Percentiles rank a stretch among this genome's conserved stretches.
These are phyloP conservation scores for Eugenia klotzschiana DNA, from an alignment of 441 rosid species.

Conservation along the genomic window DNA sequence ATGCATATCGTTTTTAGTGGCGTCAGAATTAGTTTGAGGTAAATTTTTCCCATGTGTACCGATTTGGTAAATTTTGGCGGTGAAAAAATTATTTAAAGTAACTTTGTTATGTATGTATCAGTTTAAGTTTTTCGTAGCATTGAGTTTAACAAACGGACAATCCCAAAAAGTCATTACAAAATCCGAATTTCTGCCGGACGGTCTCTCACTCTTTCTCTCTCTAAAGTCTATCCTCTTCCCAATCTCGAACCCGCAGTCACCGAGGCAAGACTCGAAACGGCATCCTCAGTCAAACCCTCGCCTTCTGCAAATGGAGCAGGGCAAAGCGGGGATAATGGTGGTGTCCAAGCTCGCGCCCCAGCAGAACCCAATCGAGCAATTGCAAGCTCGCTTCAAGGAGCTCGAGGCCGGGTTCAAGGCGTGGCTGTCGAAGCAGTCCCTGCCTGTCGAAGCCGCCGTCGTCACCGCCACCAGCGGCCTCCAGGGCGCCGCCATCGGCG, in stretches of 20 bases:
- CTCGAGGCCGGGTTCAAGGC: conserved; percentile 47
- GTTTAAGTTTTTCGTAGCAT: no score
- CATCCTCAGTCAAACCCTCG: background rate
- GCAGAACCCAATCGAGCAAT: conserved; percentile 41
- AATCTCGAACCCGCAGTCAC: background rate
- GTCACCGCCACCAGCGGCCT: conserved; percentile 57
- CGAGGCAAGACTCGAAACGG: background rate
- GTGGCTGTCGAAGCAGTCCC: conserved; percentile 68
- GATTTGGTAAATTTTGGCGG: no score
- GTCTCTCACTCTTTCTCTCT: background rate
- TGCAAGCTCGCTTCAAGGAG: conserved; percentile 46
- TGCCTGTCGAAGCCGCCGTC: conserved; percentile 67
- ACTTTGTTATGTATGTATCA: no score
- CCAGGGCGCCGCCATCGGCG: conserved; percentile 89
- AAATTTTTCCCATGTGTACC: no score
- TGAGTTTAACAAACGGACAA: background rate
- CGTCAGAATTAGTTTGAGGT: no score
- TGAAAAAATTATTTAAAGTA: no score
- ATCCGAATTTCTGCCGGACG: background rate
- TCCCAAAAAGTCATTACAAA: background rate
- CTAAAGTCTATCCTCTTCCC: background rate
- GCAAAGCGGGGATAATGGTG: background rate
- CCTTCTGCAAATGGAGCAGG: background rate
- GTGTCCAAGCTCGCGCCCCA: conserved; percentile 13
- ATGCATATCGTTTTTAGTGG: no score